A percentile compares a stretch with the other conserved stretches of the same genome.
Conservation (phyloP, 768 basidiomycete species). For the Russula compacta region DNA sequence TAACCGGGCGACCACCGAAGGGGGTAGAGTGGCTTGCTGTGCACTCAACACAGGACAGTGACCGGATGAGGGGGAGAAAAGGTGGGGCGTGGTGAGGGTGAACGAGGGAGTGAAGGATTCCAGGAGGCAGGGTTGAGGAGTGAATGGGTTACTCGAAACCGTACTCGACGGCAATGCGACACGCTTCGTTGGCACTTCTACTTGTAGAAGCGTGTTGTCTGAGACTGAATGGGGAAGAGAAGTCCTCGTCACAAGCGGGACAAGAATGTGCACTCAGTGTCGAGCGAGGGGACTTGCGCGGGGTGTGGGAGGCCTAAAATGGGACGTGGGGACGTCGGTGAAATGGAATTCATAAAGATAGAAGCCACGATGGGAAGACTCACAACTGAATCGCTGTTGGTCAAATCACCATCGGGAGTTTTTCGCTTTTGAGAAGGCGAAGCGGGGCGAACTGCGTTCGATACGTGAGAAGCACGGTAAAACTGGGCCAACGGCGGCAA, state of each 20-base stretch:
- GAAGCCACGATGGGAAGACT: background rate
- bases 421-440: conserved; percentile 19
- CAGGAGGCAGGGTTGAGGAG: background rate
- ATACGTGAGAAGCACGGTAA: background rate
- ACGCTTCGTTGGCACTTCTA: conserved; percentile 52
- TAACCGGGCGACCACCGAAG: conserved; percentile 5
- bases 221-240: conserved; percentile 49
- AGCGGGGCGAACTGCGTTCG: background rate
- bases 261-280: conserved; percentile 42
- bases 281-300: conserved; percentile 18
- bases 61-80: background rate
- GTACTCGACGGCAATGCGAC: conserved; percentile 65
- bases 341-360: conserved; percentile 1
- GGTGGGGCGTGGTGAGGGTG: background rate
- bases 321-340: conserved; percentile 2
- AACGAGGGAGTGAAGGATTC: background rate
- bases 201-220: conserved; percentile 48
- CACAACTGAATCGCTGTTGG: conserved; percentile 7
- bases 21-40: background rate
- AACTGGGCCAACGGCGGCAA: background rate
- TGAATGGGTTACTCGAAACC: conserved; percentile 42
- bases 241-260: conserved; percentile 66
- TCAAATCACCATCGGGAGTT: conserved; percentile 13
- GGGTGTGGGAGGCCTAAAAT: conserved; percentile 8
- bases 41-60: background rate